Evolutionary conservation across 2,329 filamentous ascomycete species (phyloP), one percentile per base, ranked within the genome.

Genomic region (Paracamarosporium sp.): DNA sequence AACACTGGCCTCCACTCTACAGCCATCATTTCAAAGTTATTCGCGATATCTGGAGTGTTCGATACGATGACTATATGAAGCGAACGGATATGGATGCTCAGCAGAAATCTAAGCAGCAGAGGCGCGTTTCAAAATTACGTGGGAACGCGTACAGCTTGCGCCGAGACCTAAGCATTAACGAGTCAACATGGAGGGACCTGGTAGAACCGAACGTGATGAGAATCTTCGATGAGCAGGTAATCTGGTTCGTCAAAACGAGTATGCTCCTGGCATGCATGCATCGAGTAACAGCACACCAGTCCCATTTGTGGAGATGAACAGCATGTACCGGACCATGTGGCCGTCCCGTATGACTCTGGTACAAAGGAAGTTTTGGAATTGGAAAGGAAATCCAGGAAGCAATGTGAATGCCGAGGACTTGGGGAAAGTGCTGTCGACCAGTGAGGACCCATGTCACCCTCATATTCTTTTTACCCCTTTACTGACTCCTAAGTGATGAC

Each of bases 31-130:
- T 48, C 27, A 1, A 4, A 6, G 45, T 20, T 20, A 48, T 48
- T 33, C 28, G 45, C 25, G 28, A 48, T 12, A 48, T 48, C 5
- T 2, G 9, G 1, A 13, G 25, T 24, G n/a, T 33, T 31, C 9
- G 45, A 31, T 48, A 48, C 13, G 45, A 48, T 12, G 45, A 48
- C 12, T 48, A 48, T 17, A n/a, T n/a, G n/a, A n/a, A n/a, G n/a
- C n/a, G n/a, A n/a, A n/a, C n/a, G n/a, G n/a, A n/a, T n/a, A n/a
- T n/a, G n/a, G n/a, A n/a, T n/a, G n/a, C n/a, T n/a, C n/a, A n/a
- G n/a, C n/a, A n/a, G n/a, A n/a, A n/a, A n/a, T n/a, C n/a, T n/a
- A 48, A 31, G 7, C 25, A 17, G 27, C 9, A 33, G 9, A 31
- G 20, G 27, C 7, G 12, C 25, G 28, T 35, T 20, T 4, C 12